Evolutionary conservation across 805 yeast species (phyloP), one percentile per base, ranked within the genome.

Genomic region (Metschnikowia orientalis): DNA sequence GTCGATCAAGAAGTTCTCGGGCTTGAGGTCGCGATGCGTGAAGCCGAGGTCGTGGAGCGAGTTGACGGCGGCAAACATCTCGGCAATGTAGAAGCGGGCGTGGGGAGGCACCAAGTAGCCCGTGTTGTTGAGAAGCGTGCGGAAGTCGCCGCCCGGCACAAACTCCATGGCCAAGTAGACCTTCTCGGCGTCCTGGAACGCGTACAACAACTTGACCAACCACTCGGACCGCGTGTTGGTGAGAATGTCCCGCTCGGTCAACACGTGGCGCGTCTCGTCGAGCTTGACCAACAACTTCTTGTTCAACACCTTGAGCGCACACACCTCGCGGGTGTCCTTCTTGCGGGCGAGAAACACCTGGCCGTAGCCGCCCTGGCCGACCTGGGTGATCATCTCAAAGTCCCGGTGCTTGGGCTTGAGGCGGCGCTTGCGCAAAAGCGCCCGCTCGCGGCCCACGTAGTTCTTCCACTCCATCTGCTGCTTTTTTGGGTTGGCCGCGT

Each of bases 281-380:
- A 88, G 75, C 60, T 85, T 89, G 40, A 85, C 79, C 44, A 90
- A 69, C 48, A 89, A 69, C 50, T 81, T 81, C 59, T 92, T 92
- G 57, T 87, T 89, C 53, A 92, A 71, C 9, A 92, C 85, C 57
- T 92, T 92, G 49, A 92, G 69, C 2, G 99, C 99, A 61, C 96
- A 90, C 28, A 92, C 82, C 60, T 92, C 99, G 43, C 80, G 77
- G 1, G 97, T 88, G 53, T 92, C 99, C 46, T 79, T 81, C 68
- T 92, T 92, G 46, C 89, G 75, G 1, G 99, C 97, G 42, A 92
- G 65, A 51, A 86, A 92, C n/a, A 92, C 99, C 61, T 92, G 97
- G 15, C 99, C 99, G 54, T 92, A 92, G 3, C 99, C 99, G 53
- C 99, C 99, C 66, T 92, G 98, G 9, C 99, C 99, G 19, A 92